Evolutionary conservation across 1,284 basidiomycete genomes (phyloP).

Genomic region (Fomes fomentarius): DNA sequence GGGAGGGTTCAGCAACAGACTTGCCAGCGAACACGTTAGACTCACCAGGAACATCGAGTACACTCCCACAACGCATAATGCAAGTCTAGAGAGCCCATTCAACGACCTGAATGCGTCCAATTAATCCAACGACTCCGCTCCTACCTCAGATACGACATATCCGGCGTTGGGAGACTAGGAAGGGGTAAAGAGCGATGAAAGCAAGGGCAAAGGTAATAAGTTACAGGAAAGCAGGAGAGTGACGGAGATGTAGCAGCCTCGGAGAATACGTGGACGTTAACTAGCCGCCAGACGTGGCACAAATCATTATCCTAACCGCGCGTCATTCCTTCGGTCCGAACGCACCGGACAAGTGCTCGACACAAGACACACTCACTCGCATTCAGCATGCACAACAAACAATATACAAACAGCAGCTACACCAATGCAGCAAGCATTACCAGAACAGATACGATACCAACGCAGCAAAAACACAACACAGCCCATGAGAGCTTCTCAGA

Average conservation of each 20-base stretch:
- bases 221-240: slow-evolving; percentile 13
- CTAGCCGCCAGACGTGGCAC: slow-evolving; percentile 8
- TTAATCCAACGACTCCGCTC: neutral
- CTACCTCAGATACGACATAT: slow-evolving; percentile 22
- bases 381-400: neutral
- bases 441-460: neutral
- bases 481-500: neutral
- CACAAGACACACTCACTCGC: neutral
- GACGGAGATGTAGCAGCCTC: slow-evolving; percentile 4
- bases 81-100: slow-evolving; percentile 49
- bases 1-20: slow-evolving; percentile 12
- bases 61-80: slow-evolving; percentile 68
- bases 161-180: neutral
- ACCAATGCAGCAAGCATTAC: neutral
- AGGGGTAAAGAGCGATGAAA: neutral
- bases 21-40: slow-evolving; percentile 14
- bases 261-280: slow-evolving; percentile 25
- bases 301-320: slow-evolving; percentile 3
- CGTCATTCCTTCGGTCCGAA: neutral
- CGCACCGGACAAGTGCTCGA: neutral
- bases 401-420: neutral
- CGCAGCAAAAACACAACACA: neutral
- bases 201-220: slow-evolving; percentile 17
- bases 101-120: neutral
- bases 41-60: slow-evolving; percentile 81